Base-by-base conservation (phyloP, 1,284 basidiomycete genomes). In the Schizopora paradoxa region DNA sequence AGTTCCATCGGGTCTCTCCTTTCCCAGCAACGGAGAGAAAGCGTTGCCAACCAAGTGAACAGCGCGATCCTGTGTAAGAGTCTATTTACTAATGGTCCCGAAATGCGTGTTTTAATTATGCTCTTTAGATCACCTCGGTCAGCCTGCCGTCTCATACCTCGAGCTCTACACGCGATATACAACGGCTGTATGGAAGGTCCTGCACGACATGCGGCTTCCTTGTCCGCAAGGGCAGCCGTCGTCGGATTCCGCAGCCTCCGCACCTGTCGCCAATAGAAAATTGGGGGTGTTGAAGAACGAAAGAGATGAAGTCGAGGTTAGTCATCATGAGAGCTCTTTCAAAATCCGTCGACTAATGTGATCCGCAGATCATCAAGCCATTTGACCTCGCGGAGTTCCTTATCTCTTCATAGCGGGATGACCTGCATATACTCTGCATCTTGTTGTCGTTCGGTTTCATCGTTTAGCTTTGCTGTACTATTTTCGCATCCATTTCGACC, bases 1-100 rank as follows among this genome's bases (percentile, higher is more conserved):
- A 86, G 84, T 51, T 76, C 71, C 35, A 69, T 89, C 53, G 68
- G 76, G 11, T 74, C 71, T 41, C 92, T 92, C 61, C 63, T 94
- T 48, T 73, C 74, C 41, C 79, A 83, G 59, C 77, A 76, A 47
- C 68, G 89, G 48, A 74, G 91, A 43, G 82, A 86, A 54, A 77
- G 77, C 5, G 74, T 94, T 4, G 91, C 91, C 1, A 84, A 89
- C 48, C 87, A 92, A 64, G 82, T 95, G 43, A 87, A 93, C 54
- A 76, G 78, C 39, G 91, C 91, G 7, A 88, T 94, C 41, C 64
- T 94, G 3, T 69, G 88, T 88, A 55, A 59, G 86, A 29, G 31
- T 38, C 27, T 26, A 7, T 33, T 36, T 39, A 13, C 28, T 26
- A 36, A 27, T 40, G 25, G 49, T 41, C 21, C 8, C 25, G 1